Percentiles rank a stretch among this genome's conserved stretches.
Conservation (phyloP, 805 yeast genomes). For the Lachancea quebecensis region DNA sequence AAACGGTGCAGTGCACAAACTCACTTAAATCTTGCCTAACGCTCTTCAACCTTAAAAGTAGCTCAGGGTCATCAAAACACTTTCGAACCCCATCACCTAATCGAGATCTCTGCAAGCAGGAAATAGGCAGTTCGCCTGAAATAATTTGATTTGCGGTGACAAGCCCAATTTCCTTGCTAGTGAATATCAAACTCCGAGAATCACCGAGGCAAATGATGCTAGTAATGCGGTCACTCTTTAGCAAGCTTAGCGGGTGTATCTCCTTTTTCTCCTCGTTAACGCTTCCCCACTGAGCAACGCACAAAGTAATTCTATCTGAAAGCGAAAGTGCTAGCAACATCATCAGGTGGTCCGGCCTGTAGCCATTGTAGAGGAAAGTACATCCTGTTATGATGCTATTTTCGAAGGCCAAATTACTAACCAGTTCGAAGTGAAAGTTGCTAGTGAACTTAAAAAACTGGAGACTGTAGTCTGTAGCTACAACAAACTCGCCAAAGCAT, state of each 20-base stretch:
- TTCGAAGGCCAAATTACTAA: conserved; percentile 19
- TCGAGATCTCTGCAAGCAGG: conserved; percentile 5
- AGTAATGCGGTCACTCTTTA: conserved; percentile 13
- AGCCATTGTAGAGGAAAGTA: conserved; percentile 15
- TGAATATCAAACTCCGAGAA: conserved; percentile 14
- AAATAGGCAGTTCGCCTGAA: conserved; percentile 25
- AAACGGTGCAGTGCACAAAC: conserved; percentile 16
- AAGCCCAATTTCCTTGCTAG: conserved; percentile 10
- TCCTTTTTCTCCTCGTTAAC: conserved; percentile 13
- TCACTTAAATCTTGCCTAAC: conserved; percentile 7
- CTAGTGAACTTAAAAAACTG: conserved; percentile 19
- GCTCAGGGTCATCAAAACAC: conserved; percentile 16
- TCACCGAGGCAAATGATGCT: conserved; percentile 17
- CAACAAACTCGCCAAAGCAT: conserved; percentile 1
- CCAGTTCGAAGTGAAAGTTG: conserved; percentile 14
- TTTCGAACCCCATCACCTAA: conserved; percentile 7
- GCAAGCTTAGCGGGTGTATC: conserved; percentile 25
- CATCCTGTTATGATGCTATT: conserved; percentile 13
- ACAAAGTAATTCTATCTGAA: conserved; percentile 17
- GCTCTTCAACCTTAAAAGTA: conserved; percentile 15
- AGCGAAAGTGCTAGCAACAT: conserved; percentile 18
- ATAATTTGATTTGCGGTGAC: conserved; percentile 26
- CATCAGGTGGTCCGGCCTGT: conserved; percentile 10
- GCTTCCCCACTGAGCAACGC: conserved; percentile 26
- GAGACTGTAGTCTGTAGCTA: conserved; percentile 9